These are phyloP conservation scores for Omphalotus guepiniiformis DNA, from an alignment of 768 basidiomycete species.

Conservation along the genomic window DNA sequence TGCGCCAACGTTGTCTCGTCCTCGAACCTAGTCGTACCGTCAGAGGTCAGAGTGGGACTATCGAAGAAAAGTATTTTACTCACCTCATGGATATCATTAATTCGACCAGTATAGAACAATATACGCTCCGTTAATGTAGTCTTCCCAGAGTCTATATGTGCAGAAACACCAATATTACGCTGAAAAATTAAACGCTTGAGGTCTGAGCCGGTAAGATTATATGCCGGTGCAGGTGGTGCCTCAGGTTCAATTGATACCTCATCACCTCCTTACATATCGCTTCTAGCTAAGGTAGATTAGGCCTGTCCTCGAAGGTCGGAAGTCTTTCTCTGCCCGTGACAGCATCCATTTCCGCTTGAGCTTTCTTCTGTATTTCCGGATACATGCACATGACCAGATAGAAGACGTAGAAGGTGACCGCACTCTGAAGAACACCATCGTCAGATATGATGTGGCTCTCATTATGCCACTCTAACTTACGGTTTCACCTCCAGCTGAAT, in stretches of 20 bases:
- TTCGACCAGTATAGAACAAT: slow-evolving; percentile 93
- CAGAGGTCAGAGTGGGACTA: slow-evolving; percentile 7
- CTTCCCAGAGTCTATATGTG: slow-evolving; percentile 96
- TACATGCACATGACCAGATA: slow-evolving; percentile 14
- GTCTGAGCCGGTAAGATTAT: slow-evolving; percentile 63
- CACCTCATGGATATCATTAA: slow-evolving; percentile 95
- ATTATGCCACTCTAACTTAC: too few relatives aligned
- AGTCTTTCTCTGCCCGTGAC: slow-evolving; percentile 16
- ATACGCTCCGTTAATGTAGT: slow-evolving; percentile 97
- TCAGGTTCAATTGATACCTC: slow-evolving; percentile 14
- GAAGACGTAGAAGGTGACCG: slow-evolving; percentile 12
- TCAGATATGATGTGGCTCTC: too few relatives aligned
- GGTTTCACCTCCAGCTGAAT: slow-evolving; percentile 21
- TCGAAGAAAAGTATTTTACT: slow-evolving; percentile 26
- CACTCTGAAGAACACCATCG: slow-evolving; percentile 11
- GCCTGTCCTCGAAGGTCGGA: slow-evolving; percentile 15
- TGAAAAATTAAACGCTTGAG: slow-evolving; percentile 62
- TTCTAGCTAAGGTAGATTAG: slow-evolving; percentile 14
- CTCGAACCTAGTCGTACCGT: slow-evolving; percentile 63
- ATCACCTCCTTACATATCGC: slow-evolving; percentile 15
- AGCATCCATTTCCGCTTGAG: slow-evolving; percentile 18
- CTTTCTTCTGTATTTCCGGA: slow-evolving; percentile 16
- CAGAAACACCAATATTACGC: slow-evolving; percentile 94
- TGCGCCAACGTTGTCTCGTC: slow-evolving; percentile 92
- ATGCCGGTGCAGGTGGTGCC: slow-evolving; percentile 26